A percentile compares a stretch with the other conserved stretches of the same genome.
These are phyloP conservation scores for Diaporthe citri DNA, from an alignment of 2,329 filamentous ascomycete genomes.

Conservation along the genomic window DNA sequence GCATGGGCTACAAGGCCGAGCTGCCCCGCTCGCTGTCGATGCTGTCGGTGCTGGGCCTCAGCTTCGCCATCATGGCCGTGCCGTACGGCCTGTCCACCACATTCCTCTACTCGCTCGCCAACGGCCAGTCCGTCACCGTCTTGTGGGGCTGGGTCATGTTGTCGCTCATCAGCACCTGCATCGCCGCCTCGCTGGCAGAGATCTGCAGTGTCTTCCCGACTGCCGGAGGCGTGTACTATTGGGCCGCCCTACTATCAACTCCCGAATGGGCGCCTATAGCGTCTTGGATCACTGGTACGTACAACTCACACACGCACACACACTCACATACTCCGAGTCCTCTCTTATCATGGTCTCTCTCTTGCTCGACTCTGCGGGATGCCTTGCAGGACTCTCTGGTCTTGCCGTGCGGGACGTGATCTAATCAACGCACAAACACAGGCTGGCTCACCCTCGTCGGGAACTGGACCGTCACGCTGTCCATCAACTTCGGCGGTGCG, in stretches of 20 bases:
- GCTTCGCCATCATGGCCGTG: constrained; percentile 82
- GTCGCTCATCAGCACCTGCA: constrained; percentile 71
- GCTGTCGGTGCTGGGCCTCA: constrained; percentile 74
- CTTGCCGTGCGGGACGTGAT: background rate
- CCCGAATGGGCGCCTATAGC: constrained; percentile 75
- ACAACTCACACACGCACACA: background rate
- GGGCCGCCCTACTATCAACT: constrained; percentile 76
- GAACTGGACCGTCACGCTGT: constrained; percentile 75
- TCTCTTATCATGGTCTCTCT: background rate
- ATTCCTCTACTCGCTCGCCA: constrained; percentile 75
- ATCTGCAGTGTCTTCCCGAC: constrained; percentile 78
- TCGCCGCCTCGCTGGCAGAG: constrained; percentile 76
- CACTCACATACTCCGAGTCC: too few relatives aligned
- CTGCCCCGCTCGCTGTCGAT: constrained; percentile 76
- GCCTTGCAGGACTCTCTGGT: background rate
- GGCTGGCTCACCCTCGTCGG: constrained; percentile 80
- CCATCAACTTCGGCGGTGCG: constrained; percentile 78
- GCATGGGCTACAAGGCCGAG: constrained; percentile 77
- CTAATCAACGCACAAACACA: background rate
- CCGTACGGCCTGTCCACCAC: constrained; percentile 78
- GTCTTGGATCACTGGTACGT: constrained; percentile 69
- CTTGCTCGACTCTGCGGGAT: background rate
- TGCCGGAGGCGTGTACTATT: constrained; percentile 78
- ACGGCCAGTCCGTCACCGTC: constrained; percentile 77
- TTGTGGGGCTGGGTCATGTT: constrained; percentile 79